Base-by-base conservation (phyloP, 805 yeast species). In the Candida ponderosae region DNA sequence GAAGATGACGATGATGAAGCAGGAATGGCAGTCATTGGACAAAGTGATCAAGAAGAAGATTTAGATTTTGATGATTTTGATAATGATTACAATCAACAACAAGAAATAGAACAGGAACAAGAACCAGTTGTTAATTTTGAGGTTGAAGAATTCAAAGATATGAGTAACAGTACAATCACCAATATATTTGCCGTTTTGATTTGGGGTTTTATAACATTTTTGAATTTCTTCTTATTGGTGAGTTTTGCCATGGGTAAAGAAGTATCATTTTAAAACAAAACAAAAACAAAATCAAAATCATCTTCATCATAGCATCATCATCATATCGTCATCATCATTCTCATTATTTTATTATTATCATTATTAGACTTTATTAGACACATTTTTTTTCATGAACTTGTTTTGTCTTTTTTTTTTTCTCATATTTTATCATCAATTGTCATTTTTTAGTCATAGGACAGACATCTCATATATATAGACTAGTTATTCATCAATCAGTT, bases 121-220 rank as follows among this genome's bases (percentile, higher is more conserved):
- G 28, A 24, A 11, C 4, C 28, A 8, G 28, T 13, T 21, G 10
- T 21, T 21, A 21, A 21, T 21, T 21, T 24, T 24, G n/a, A 9
- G 14, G 28, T 24, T 24, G 28, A 24, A 24, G 15, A 24, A 19
- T n/a, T 16, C 43, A 53, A 48, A 34, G 70, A 68, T 40, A 65
- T 67, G 68, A 62, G 67, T 31, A 67, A 67, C 41, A 52, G 64
- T 16, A 60, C 66, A 58, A 36, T 74, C 13, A 70, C 78, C 32
- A 74, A 77, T 2, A 40, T 66, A 0, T 36, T 71, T 1, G 84
- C 83, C 0, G 54, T 75, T 1, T 18, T 66, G 1, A 72, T 88
- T 5, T 88, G 96, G 93, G 43, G 74, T 1, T 70, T 80, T 36
- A 75, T 89, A 24, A 63, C 82, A 1, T 68, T 68, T 14, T 65